These are phyloP conservation scores for Niebla homalea DNA, from an alignment of 495 filamentous ascomycete genomes.

Conservation along the genomic window DNA sequence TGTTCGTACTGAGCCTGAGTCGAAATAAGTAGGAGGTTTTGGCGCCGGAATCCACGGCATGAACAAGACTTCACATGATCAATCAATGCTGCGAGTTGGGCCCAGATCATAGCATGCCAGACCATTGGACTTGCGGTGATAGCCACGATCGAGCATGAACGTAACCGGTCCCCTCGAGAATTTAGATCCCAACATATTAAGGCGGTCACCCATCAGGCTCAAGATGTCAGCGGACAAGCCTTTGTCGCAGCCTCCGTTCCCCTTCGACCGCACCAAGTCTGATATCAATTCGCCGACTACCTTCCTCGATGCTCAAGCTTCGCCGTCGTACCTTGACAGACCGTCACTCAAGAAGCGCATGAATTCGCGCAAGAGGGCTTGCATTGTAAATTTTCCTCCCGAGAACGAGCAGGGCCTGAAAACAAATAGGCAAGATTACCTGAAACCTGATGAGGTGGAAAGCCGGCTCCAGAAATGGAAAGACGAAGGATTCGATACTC, in stretches of 20 bases:
- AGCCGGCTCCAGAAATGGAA: constrained; percentile 58
- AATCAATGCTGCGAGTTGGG: no score
- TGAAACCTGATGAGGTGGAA: constrained; percentile 48
- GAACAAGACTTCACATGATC: no score
- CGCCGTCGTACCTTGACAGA: constrained; percentile 7
- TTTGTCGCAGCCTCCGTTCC: constrained; percentile 30
- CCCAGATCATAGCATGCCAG: no score
- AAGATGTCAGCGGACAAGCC: constrained; percentile 27
- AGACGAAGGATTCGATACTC: constrained; percentile 58
- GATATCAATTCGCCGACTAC: constrained; percentile 1
- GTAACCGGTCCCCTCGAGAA: constrained; percentile 3
- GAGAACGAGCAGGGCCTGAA: constrained; percentile 39
- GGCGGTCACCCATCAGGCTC: background rate
- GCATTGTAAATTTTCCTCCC: constrained; percentile 55
- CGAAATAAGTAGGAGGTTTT: no score
- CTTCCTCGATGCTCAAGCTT: background rate
- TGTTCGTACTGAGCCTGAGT: no score
- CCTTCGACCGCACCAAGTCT: constrained; percentile 6
- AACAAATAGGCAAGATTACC: constrained; percentile 31
- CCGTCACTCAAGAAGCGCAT: constrained; percentile 30
- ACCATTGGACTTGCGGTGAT: background rate
- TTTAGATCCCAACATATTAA: constrained; percentile 8
- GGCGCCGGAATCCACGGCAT: no score
- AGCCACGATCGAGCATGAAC: constrained; percentile 2
- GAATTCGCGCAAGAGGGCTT: constrained; percentile 59